A percentile compares a stretch with the other conserved stretches of the same genome.
These are phyloP conservation scores for Omphalotus guepiniiformis DNA, from an alignment of 768 basidiomycete species.

Conservation along the genomic window DNA sequence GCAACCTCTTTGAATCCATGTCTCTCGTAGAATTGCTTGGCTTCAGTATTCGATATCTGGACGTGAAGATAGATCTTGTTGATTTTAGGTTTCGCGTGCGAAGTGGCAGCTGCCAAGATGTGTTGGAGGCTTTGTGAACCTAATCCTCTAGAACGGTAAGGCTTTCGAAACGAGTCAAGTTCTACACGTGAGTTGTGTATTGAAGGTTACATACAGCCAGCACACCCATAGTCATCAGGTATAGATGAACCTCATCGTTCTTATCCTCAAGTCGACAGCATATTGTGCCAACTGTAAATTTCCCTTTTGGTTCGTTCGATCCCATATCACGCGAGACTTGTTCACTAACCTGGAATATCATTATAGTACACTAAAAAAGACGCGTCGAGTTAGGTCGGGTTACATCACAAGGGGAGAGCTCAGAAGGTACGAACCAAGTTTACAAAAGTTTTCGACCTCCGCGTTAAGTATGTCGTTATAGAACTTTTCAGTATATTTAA, in stretches of 20 bases:
- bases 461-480: conserved; percentile 74
- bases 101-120: conserved; percentile 58
- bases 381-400: conserved; percentile 10
- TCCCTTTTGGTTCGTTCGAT: no score
- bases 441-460: conserved; percentile 82
- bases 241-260: conserved; percentile 53
- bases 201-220: conserved; percentile 60
- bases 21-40: conserved; percentile 78
- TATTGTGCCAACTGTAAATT: conserved; percentile 62
- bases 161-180: conserved; percentile 38
- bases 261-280: conserved; percentile 80
- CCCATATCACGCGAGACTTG: no score
- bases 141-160: conserved; percentile 76
- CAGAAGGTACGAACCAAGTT: conserved; percentile 62
- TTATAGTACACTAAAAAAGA: conserved; percentile 75
- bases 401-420: conserved; percentile 11
- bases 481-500: conserved; percentile 86
- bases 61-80: conserved; percentile 79
- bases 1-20: conserved; percentile 74
- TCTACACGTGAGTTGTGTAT: conserved; percentile 6
- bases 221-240: conserved; percentile 91
- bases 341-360: conserved; percentile 59
- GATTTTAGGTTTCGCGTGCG: conserved; percentile 58
- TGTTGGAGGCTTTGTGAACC: conserved; percentile 71
- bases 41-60: conserved; percentile 74